Conservation (phyloP, 192 early-diverging fungal genomes). For the Funneliformis geosporum region DNA sequence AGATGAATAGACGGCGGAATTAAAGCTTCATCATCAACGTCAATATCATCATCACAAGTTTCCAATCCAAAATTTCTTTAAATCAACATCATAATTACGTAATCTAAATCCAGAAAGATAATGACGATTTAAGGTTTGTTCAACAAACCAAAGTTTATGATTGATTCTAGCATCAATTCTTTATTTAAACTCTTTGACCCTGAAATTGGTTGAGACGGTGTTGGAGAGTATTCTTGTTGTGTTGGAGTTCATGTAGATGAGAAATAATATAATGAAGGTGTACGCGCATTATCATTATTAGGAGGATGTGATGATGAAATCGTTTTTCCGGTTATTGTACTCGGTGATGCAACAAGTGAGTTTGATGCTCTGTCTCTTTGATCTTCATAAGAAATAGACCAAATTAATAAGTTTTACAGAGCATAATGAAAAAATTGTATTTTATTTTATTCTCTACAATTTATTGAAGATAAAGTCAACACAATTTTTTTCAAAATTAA, state of each 20-base stretch:
- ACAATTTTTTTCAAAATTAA: no score
- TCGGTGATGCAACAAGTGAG: no score
- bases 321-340: no score
- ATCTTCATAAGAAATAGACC: background rate
- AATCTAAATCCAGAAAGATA: slow-evolving; percentile 8
- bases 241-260: background rate
- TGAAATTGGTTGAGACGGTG: background rate
- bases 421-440: no score
- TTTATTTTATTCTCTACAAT: no score
- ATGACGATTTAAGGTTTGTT: slow-evolving; percentile 6
- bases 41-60: no score
- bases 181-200: background rate
- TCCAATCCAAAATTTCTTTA: background rate
- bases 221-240: background rate
- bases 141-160: background rate
- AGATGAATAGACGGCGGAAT: background rate
- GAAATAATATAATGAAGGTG: background rate
- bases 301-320: no score
- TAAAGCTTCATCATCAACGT: background rate
- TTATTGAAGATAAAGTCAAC: no score
- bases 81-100: background rate
- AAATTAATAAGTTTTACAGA: no score
- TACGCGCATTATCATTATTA: no score
- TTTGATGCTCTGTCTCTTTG: background rate
- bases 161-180: background rate